Percentiles rank a stretch among this genome's conserved stretches.
Conservation (phyloP, 2,329 filamentous ascomycete genomes). For the Pleomassaria siparia region DNA sequence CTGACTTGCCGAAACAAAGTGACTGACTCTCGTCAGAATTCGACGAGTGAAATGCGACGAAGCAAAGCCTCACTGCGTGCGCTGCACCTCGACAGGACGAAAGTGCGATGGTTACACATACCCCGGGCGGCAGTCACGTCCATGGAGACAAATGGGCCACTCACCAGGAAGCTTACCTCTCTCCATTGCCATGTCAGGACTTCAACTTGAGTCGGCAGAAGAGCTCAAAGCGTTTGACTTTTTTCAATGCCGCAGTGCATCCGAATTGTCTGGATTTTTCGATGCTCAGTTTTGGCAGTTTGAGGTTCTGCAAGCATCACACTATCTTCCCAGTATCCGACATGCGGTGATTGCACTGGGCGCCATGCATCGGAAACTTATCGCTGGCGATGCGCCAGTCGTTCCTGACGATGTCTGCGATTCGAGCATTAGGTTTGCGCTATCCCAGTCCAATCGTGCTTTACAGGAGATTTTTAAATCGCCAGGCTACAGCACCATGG, state of each 20-base stretch:
- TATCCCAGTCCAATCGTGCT: slow-evolving; percentile 33
- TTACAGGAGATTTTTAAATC: slow-evolving; percentile 23
- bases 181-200: slow-evolving; percentile 8
- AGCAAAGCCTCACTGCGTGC: slow-evolving; percentile 30
- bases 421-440: slow-evolving; percentile 32
- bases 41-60: slow-evolving; percentile 39
- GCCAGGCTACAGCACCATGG: slow-evolving; percentile 2
- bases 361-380: slow-evolving; percentile 37
- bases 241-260: slow-evolving; percentile 27
- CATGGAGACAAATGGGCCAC: slow-evolving; percentile 6
- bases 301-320: slow-evolving; percentile 34
- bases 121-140: slow-evolving; percentile 2
- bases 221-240: slow-evolving; percentile 36
- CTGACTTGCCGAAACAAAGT: background rate
- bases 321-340: slow-evolving; percentile 31
- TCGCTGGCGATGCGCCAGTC: slow-evolving; percentile 20
- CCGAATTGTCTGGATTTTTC: slow-evolving; percentile 30
- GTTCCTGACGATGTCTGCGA: slow-evolving; percentile 25
- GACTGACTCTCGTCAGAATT: slow-evolving; percentile 19
- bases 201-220: slow-evolving; percentile 21
- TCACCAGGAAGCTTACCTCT: slow-evolving; percentile 14
- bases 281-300: slow-evolving; percentile 35
- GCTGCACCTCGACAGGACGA: slow-evolving; percentile 35
- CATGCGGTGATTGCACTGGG: slow-evolving; percentile 34
- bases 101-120: slow-evolving; percentile 34